Base-by-base conservation (phyloP, 331 rosid species). In the Erythrophleum ivorense region DNA sequence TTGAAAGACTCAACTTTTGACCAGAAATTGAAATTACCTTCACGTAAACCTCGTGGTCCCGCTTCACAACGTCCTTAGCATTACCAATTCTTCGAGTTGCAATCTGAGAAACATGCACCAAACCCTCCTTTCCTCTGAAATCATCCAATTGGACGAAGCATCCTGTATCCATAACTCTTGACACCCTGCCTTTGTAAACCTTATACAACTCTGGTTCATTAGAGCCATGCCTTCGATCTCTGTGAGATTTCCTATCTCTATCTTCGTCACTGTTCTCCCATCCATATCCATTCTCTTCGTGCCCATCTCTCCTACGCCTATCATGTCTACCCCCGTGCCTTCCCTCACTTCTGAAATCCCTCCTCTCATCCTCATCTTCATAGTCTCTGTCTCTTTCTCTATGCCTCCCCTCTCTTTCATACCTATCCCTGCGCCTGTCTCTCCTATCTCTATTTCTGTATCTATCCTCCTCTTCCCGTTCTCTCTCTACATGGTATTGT, bases 101-200 rank as follows among this genome's bases (percentile, higher is more conserved):
- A 29, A 95, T 91, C 86, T 95, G 97, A 0, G 95, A 95, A 62
- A 92, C 95, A 46, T 95, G 98, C 29, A 95, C 98, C 88, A 92
- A 86, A 57, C 98, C 98, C 85, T 71, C 75, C 41, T 89, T 95
- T 60, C 97, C 97, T 78, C 91, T 89, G 7, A 89, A 81, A 45
- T 87, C 97, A n/a, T 62, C 89, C 65, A 95, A 53, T 73, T 90
- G 94, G 29, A 95, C 98, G 75, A 95, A 92, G 85, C 97, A 92
- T 46, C 97, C 97, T 0, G 89, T 82, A 55, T 91, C 97, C 97
- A 93, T 93, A 67, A 95, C 98, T 80, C 93, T 70, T 18, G 96
- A 87, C 19, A 93, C 90, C 82, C 96, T 88, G 4, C 98, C 98
- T 83, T 83, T 93, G 75, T 93, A 95, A 74, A 95, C 94, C 79